A percentile compares a stretch with the other conserved stretches of the same genome.
phyloP scores from a whole-genome alignment of 1,139 yeast species.

The Blastobotrys buckinghamii region DNA sequence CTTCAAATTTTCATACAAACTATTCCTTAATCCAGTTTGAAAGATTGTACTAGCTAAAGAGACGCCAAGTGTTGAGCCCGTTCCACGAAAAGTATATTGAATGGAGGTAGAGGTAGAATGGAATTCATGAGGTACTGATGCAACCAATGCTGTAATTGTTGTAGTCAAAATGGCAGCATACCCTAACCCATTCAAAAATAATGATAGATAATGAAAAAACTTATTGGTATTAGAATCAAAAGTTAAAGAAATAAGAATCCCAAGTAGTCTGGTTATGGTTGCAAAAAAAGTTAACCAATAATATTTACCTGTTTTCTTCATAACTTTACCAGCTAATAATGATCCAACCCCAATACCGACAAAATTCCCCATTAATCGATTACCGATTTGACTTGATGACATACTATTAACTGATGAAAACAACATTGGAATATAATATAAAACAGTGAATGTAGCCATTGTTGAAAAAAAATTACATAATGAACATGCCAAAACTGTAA shows the following conservation, averaged over 20 bases:
- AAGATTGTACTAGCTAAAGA: slow-evolving; percentile 63
- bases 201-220: slow-evolving; percentile 28
- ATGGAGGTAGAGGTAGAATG: slow-evolving; percentile 74
- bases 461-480: slow-evolving; percentile 61
- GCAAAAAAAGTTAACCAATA: slow-evolving; percentile 44
- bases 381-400: slow-evolving; percentile 55
- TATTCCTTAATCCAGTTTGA: slow-evolving; percentile 37
- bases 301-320: slow-evolving; percentile 66
- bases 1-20: slow-evolving; percentile 36
- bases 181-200: slow-evolving; percentile 50
- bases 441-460: slow-evolving; percentile 48
- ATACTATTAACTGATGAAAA: slow-evolving; percentile 52
- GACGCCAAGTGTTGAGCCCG: slow-evolving; percentile 70
- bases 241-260: slow-evolving; percentile 35
- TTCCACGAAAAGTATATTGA: slow-evolving; percentile 68
- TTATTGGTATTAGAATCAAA: slow-evolving; percentile 16
- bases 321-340: slow-evolving; percentile 59
- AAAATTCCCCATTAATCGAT: slow-evolving; percentile 59
- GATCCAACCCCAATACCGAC: slow-evolving; percentile 67
- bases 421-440: slow-evolving; percentile 62
- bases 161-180: slow-evolving; percentile 59
- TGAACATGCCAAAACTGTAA: slow-evolving; percentile 60
- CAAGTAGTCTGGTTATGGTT: slow-evolving; percentile 43
- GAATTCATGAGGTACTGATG: slow-evolving; percentile 52
- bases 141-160: slow-evolving; percentile 60